Percentiles rank a stretch among this genome's conserved stretches.
phyloP scores from a whole-genome alignment of 768 basidiomycete genomes.

The Lyophyllum atratum region DNA sequence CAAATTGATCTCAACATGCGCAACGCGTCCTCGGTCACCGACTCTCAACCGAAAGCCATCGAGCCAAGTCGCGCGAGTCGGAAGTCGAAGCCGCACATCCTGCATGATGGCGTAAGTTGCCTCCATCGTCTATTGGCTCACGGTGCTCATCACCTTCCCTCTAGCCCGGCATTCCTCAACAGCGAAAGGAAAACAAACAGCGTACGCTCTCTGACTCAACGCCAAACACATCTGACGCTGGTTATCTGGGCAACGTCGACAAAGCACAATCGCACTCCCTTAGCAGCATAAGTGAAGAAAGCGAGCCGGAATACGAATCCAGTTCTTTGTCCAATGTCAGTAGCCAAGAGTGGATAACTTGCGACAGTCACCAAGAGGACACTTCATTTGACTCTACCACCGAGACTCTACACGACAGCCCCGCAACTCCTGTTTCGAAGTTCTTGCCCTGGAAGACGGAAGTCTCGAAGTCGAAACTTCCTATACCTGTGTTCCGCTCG shows the following conservation, averaged over 20 bases:
- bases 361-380: slow-evolving; percentile 9
- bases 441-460: background rate
- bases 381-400: slow-evolving; percentile 4
- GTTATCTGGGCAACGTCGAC: background rate
- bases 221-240: background rate
- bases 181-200: background rate
- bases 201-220: background rate
- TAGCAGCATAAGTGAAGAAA: slow-evolving; percentile 9
- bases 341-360: slow-evolving; percentile 7
- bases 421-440: background rate
- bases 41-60: background rate
- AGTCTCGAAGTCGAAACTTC: slow-evolving; percentile 19
- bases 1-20: slow-evolving; percentile 12
- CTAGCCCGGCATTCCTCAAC: background rate
- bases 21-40: background rate
- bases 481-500: slow-evolving; percentile 23
- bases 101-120: background rate
- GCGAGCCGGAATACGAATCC: background rate
- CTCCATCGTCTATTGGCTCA: background rate
- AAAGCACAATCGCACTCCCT: slow-evolving; percentile 1
- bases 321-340: slow-evolving; percentile 9
- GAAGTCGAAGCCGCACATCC: background rate
- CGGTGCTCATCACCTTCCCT: background rate
- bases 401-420: slow-evolving; percentile 2
- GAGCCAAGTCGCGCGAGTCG: background rate